Percentiles rank a stretch among this genome's conserved stretches.
Conservation (phyloP, 306 rosid species). For the Alnus glutinosa region DNA sequence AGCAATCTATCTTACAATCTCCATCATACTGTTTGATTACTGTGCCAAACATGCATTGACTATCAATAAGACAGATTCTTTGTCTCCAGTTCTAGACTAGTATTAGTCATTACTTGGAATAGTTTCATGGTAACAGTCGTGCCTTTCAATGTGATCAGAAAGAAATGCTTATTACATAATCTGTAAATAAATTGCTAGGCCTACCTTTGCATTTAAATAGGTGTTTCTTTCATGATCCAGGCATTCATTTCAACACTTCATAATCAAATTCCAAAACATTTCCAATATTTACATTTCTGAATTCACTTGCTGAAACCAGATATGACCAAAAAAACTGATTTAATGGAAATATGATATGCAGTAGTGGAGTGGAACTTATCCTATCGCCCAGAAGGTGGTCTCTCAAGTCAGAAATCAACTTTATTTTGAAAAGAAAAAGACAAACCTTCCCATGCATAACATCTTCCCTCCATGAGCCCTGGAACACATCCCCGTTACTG, state of each 20-base stretch:
- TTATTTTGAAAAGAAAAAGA: neutral
- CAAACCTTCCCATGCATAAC: constrained; percentile 94
- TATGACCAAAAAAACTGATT: neutral
- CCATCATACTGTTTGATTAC: neutral
- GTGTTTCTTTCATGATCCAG: neutral
- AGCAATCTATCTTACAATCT: constrained; percentile 1
- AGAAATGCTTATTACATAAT: too few relatives aligned
- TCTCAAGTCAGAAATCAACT: neutral
- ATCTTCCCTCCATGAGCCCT: constrained; percentile 98
- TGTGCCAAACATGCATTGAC: neutral
- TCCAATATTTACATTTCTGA: neutral
- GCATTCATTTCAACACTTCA: neutral
- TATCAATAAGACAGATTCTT: neutral
- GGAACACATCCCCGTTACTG: constrained; percentile 89
- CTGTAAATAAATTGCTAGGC: too few relatives aligned
- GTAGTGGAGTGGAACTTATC: neutral
- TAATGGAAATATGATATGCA: neutral
- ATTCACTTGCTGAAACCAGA: neutral
- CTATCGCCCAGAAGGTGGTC: neutral
- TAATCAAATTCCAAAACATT: neutral
- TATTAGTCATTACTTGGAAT: neutral
- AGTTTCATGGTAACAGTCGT: neutral
- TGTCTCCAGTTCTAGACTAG: neutral
- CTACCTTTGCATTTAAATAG: neutral
- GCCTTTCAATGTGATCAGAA: neutral